phyloP scores from a whole-genome alignment of 2,329 filamentous ascomycete species.

The Ophiostoma quercus region DNA sequence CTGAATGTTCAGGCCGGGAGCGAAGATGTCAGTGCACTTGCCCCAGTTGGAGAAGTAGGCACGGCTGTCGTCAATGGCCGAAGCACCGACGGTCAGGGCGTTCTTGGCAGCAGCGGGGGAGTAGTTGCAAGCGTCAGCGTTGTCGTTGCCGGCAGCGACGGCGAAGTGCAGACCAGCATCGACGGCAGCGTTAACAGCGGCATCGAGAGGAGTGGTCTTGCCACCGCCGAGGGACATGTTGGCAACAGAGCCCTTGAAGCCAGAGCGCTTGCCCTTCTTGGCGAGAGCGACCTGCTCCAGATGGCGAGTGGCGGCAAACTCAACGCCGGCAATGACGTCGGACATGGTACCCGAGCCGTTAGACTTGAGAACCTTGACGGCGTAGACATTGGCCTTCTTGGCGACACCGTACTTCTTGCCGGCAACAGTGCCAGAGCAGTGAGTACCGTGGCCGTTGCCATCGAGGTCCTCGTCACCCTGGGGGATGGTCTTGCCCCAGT shows the following conservation, averaged over 20 bases:
- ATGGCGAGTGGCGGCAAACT: constrained; percentile 83
- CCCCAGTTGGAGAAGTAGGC: constrained; percentile 99
- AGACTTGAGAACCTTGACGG: constrained; percentile 95
- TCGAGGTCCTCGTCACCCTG: constrained; percentile 76
- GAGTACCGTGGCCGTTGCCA: constrained; percentile 97
- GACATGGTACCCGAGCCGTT: constrained; percentile 98
- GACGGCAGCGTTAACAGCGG: constrained; percentile 90
- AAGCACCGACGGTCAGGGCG: constrained; percentile 93
- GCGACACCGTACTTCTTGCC: constrained; percentile 99
- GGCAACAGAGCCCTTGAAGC: constrained; percentile 97
- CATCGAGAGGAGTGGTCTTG: constrained; percentile 87
- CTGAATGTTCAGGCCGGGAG: constrained; percentile 90
- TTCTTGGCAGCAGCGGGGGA: constrained; percentile 89
- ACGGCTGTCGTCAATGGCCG: constrained; percentile 86
- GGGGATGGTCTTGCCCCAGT: constrained; percentile 97
- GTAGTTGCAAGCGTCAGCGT: constrained; percentile 98
- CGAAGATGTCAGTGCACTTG: constrained; percentile 99
- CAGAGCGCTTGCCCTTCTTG: constrained; percentile 86
- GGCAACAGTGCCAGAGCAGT: constrained; percentile 96
- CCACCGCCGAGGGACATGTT: constrained; percentile 99
- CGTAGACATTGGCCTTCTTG: constrained; percentile 95
- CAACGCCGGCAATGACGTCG: constrained; percentile 96
- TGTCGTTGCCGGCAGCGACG: constrained; percentile 97
- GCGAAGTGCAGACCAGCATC: constrained; percentile 92
- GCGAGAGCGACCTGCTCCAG: constrained; percentile 66